Conservation (phyloP, 208 protist species). For the Crithidia bombi region DNA sequence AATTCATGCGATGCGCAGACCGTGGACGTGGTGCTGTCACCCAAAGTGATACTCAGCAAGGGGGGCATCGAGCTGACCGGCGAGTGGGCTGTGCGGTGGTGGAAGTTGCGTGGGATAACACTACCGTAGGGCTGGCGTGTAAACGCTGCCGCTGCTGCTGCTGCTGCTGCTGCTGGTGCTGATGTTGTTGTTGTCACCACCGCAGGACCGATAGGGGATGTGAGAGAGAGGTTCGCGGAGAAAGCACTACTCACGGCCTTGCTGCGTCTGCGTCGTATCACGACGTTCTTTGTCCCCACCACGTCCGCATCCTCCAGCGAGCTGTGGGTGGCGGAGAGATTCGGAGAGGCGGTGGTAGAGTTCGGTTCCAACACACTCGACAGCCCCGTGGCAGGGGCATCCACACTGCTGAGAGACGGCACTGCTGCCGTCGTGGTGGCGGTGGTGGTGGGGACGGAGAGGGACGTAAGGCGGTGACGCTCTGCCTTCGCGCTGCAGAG, state of each 20-base stretch:
- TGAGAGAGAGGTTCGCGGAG: neutral
- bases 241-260: neutral
- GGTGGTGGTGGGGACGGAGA: neutral
- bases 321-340: slow-evolving; percentile 4
- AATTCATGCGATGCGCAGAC: neutral
- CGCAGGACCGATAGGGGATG: neutral
- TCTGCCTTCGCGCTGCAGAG: no score
- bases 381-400: neutral
- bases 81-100: slow-evolving; percentile 7
- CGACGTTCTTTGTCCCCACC: slow-evolving; percentile 4
- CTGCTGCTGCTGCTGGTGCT: neutral
- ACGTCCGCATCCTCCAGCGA: neutral
- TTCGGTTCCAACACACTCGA: neutral
- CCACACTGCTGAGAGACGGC: neutral
- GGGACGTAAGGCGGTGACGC: no score
- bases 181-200: neutral
- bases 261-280: neutral
- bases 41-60: neutral
- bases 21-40: neutral
- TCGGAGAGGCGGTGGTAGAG: neutral
- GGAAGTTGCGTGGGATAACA: neutral
- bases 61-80: neutral
- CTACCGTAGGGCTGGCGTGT: neutral
- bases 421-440: neutral
- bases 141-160: neutral